Evolutionary conservation across 2,329 filamentous ascomycete genomes (phyloP).

Genomic region (Penicillium sp.): DNA sequence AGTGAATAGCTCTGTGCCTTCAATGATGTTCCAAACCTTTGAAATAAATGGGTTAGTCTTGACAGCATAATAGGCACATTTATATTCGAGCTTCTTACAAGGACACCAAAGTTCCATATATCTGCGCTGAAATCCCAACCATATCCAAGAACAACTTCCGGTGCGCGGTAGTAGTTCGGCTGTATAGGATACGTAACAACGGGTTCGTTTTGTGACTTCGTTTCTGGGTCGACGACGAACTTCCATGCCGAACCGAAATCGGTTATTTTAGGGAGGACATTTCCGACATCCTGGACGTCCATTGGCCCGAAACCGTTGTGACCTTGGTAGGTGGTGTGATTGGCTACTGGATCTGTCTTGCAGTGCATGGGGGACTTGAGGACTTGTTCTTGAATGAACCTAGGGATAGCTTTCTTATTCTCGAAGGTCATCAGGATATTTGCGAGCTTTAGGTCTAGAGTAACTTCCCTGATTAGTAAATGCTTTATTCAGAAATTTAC

Average conservation of each 20-base stretch:
- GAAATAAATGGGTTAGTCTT: background rate
- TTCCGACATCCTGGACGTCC: slow-evolving; percentile 9
- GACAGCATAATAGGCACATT: background rate
- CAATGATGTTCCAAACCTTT: slow-evolving; percentile 36
- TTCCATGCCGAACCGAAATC: slow-evolving; percentile 32
- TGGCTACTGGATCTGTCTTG: slow-evolving; percentile 23
- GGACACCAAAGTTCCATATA: slow-evolving; percentile 41
- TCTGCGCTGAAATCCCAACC: slow-evolving; percentile 38
- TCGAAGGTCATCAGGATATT: slow-evolving; percentile 42
- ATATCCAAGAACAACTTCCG: slow-evolving; percentile 37
- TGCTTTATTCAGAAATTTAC: background rate
- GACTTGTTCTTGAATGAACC: slow-evolving; percentile 20
- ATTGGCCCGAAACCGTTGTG: slow-evolving; percentile 32
- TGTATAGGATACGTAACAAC: slow-evolving; percentile 45
- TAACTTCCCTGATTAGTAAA: background rate
- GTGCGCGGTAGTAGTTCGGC: slow-evolving; percentile 36
- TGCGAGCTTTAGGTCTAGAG: slow-evolving; percentile 41
- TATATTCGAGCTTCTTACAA: slow-evolving; percentile 21
- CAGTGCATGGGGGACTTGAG: slow-evolving; percentile 23
- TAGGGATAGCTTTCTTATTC: slow-evolving; percentile 16
- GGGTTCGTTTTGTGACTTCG: slow-evolving; percentile 19
- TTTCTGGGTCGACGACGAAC: background rate
- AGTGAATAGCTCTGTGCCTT: slow-evolving; percentile 33
- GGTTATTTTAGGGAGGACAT: slow-evolving; percentile 12
- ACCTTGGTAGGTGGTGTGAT: slow-evolving; percentile 31